Conservation (phyloP, 1,284 basidiomycete species). For the Mycosarcoma mackinlayi region DNA sequence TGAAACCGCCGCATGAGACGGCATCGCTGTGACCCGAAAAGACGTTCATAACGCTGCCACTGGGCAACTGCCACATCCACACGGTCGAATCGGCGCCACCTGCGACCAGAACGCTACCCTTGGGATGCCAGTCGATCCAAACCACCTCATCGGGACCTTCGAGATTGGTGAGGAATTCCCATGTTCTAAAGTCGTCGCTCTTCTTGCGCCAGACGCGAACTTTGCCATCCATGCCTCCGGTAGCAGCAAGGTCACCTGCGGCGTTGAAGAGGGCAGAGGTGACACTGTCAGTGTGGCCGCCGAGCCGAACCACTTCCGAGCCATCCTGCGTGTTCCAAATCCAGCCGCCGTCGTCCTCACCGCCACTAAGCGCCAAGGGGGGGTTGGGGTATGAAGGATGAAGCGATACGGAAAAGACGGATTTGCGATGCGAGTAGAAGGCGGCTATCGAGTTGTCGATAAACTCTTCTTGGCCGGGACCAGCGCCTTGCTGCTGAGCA, state of each 20-base stretch:
- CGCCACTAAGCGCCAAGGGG: constrained; percentile 87
- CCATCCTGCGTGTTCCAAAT: constrained; percentile 90
- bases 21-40: constrained; percentile 89
- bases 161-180: constrained; percentile 92
- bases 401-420: constrained; percentile 85
- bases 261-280: constrained; percentile 81
- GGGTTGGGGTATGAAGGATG: constrained; percentile 80
- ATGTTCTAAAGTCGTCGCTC: constrained; percentile 75
- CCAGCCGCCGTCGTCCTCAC: constrained; percentile 93
- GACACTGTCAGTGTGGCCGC: constrained; percentile 93
- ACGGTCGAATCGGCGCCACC: constrained; percentile 93
- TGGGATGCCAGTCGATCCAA: constrained; percentile 97
- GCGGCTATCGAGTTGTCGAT: constrained; percentile 66
- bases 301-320: constrained; percentile 82
- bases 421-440: constrained; percentile 65
- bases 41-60: constrained; percentile 92
- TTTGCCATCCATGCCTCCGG: constrained; percentile 96
- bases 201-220: constrained; percentile 83
- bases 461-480: constrained; percentile 48
- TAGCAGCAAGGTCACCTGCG: constrained; percentile 91
- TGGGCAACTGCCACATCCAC: constrained; percentile 98
- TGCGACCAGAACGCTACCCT: constrained; percentile 85
- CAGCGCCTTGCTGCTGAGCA: constrained; percentile 23
- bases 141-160: constrained; percentile 95
- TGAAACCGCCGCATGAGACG: constrained; percentile 89